Base-by-base conservation (phyloP, 192 early-diverging fungal genomes). In the Funneliformis mosseae region DNA sequence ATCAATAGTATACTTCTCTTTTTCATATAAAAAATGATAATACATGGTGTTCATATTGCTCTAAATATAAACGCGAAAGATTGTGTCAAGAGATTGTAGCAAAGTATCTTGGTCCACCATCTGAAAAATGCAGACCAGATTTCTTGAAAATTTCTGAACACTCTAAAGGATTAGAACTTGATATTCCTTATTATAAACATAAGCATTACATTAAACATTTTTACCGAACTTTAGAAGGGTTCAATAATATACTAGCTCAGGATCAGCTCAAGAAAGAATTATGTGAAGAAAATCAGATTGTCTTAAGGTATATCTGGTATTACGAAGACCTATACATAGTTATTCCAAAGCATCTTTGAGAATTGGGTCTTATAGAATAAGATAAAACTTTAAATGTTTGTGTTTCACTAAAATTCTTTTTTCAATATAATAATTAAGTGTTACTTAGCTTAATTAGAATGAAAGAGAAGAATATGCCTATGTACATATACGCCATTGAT, bases 321-420 rank as follows among this genome's bases (percentile, higher is more conserved):
- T n/a, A n/a, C n/a, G n/a, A n/a, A n/a, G n/a, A n/a, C n/a, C n/a
- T n/a, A n/a, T n/a, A n/a, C n/a, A n/a, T n/a, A n/a, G n/a, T n/a
- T n/a, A n/a, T n/a, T n/a, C n/a, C n/a, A n/a, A 25, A n/a, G 8
- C 10, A 64, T 27, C 21, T 27, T 64, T 1, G 69, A 71, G 41
- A 71, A 71, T 42, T 71, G 41, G 69, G 41, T 45, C 69, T 71
- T 71, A 71, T 71, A 71, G 41, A 72, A 72, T 67, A 67, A 28
- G 14, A 21, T 70, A 16, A 72, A 72, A 72, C 70, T 72, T 72
- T 72, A 72, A 72, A 72, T 72, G 41, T 43, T 21, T 72, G 70
- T 72, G 9, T 72, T 72, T 72, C 70, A 72, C 3, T 72, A 72
- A 72, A 72, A 42, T 72, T 72, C 43, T 72, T 72, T 66, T 66